phyloP scores from a whole-genome alignment of 2,329 filamentous ascomycete species.

The Paecilomyces sp. region DNA sequence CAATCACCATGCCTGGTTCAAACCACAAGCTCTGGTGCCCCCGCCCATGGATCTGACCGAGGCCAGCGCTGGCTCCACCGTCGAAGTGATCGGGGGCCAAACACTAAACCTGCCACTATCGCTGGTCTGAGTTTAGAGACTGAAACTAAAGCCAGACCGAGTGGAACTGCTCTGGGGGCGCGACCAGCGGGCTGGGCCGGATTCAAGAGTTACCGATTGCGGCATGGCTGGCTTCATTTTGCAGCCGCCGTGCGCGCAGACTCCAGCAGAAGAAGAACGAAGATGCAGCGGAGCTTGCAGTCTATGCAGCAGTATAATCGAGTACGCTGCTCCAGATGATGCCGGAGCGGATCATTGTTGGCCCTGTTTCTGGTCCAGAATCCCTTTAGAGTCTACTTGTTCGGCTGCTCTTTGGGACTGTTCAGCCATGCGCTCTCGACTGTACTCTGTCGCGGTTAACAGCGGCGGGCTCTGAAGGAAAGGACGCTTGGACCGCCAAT shows the following conservation, averaged over 20 bases:
- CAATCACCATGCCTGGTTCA: not conserved
- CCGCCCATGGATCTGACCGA: not conserved
- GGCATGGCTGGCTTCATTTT: not conserved
- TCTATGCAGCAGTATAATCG: not conserved
- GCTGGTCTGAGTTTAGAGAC: not conserved
- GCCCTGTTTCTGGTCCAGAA: not conserved
- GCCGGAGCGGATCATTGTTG: not conserved
- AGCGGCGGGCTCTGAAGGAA: not conserved
- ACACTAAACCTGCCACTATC: not conserved
- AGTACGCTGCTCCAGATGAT: not conserved
- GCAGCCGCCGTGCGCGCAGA: not conserved
- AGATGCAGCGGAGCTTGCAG: not conserved
- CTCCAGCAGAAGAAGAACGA: not conserved
- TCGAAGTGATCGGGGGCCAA: not conserved
- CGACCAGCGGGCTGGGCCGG: not conserved
- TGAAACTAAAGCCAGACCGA: not conserved
- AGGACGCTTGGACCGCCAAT: not conserved
- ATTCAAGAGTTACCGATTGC: not conserved
- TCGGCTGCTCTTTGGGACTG: not conserved
- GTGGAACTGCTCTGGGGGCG: not conserved
- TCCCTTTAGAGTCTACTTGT: not conserved
- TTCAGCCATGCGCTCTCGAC: not conserved
- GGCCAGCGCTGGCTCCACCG: not conserved
- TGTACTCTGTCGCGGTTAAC: not conserved
- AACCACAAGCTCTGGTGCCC: not conserved